Evolutionary conservation across 2,329 filamentous ascomycete species (phyloP), one percentile per base, ranked within the genome.

Genomic region (Colletotrichum siamense): DNA sequence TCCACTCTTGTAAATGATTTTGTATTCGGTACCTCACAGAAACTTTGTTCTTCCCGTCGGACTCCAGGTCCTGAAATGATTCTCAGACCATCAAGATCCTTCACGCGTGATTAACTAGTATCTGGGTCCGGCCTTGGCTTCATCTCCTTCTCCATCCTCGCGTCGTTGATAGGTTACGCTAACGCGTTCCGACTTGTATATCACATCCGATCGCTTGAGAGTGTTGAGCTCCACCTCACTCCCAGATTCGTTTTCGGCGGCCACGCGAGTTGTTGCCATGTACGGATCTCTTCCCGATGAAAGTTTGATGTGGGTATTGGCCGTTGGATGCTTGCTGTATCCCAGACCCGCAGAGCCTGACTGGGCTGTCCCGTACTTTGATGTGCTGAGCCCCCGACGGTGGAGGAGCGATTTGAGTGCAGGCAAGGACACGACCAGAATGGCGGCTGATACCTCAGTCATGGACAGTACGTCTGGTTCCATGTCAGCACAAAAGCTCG

Each of bases 171-270:
- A 79, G 15, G 78, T 79, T 26, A 79, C 78, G 63, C 78, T 79
- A 26, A 79, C 78, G 34, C 75, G 72, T 34, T 69, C 78, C 28
- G 78, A 77, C 62, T 79, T 79, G 74, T 78, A 79, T 49, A 79
- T 79, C 49, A 75, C 74, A 7, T 78, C 63, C 32, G 59, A 65
- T 32, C 77, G 66, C 49, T 70, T 26, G 34, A 79, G 62, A 28
- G 69, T 65, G 44, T 76, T 76, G 36, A 79, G 71, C n/a, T 79
- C 78, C 70, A 79, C 78, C 36, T 79, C 78, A 66, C 78, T 79
- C 1, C 78, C 78, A 13, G 74, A 74, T 3, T 77, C 76, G 15
- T 78, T 73, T 59, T 71, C 78, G 26, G 77, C 49, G 34, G 63
- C 67, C 7, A 69, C 77, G 30, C 64, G 61, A 9, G 77, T 75